Percentiles rank a stretch among this genome's conserved stretches.
These are phyloP conservation scores for Microthlaspi erraticum DNA, from an alignment of 345 rosid species.

Conservation along the genomic window DNA sequence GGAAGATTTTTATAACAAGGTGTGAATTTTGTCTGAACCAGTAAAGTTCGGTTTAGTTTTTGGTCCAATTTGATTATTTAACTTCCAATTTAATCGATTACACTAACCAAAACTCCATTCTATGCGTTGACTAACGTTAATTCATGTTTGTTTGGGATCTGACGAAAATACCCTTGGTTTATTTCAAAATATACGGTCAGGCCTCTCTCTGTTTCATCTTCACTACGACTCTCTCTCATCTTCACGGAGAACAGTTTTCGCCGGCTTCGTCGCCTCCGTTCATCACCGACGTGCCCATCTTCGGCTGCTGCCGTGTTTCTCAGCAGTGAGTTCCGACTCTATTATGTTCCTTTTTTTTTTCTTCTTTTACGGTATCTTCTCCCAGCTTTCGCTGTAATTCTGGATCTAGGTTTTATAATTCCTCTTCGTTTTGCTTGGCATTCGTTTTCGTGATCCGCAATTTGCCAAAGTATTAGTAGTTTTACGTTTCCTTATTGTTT, in stretches of 20 bases:
- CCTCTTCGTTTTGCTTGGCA: not conserved
- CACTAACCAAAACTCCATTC: not conserved
- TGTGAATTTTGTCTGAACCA: not conserved
- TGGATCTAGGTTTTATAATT: constrained; percentile 34
- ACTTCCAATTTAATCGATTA: not conserved
- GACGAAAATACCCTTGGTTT: constrained; percentile 24
- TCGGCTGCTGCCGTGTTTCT: not conserved
- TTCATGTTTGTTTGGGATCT: not conserved
- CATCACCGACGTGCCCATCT: constrained; percentile 9
- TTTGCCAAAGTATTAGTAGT: not conserved
- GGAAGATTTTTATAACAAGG: not conserved
- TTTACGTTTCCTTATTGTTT: not conserved
- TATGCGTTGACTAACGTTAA: not conserved
- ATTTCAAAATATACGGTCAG: constrained; percentile 6
- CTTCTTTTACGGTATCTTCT: not conserved
- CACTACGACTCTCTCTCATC: constrained; percentile 9
- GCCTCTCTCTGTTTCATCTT: not conserved
- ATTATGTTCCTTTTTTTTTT: not conserved
- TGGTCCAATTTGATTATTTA: not conserved
- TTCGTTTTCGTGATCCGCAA: not conserved
- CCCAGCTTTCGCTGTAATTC: not conserved
- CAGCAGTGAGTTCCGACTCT: constrained; percentile 17
- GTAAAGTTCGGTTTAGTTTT: not conserved
- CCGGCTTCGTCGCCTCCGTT: constrained; percentile 4
- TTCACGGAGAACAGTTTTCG: constrained; percentile 2